Evolutionary conservation across 169 alveolate species (phyloP).

Genomic region (Eimeria praecox): DNA sequence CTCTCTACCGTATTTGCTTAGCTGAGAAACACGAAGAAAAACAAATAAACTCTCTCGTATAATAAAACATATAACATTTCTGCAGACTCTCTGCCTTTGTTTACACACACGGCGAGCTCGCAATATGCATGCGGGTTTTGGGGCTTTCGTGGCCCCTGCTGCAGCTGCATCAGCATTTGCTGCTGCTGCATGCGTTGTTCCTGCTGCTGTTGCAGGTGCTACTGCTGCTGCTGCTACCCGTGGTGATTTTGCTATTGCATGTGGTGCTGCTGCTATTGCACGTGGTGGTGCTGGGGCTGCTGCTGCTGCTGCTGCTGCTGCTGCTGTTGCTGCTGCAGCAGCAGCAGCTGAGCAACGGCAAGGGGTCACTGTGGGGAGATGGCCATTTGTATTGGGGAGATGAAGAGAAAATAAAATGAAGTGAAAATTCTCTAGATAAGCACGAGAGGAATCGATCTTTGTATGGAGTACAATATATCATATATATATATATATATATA

Average conservation of each 20-base stretch:
- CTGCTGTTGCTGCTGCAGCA: no score
- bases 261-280: slow-evolving; percentile 20
- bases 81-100: background rate
- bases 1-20: background rate
- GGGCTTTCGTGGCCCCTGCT: no score
- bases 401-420: background rate
- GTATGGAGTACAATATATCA: background rate
- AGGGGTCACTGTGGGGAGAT: background rate
- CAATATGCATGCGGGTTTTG: background rate
- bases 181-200: background rate
- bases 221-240: background rate
- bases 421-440: background rate
- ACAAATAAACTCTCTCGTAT: background rate
- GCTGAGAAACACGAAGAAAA: background rate
- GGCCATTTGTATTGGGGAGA: background rate
- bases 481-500: no score
- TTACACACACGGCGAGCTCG: background rate
- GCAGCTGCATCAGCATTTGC: no score
- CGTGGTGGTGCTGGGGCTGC: background rate
- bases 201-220: background rate
- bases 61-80: background rate
- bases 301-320: no score
- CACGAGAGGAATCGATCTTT: no score
- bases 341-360: background rate
- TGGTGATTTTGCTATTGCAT: background rate